Percentiles rank a stretch among this genome's conserved stretches.
Conservation (phyloP, 2,329 filamentous ascomycete species). For the Arachnopeziza araneosa region DNA sequence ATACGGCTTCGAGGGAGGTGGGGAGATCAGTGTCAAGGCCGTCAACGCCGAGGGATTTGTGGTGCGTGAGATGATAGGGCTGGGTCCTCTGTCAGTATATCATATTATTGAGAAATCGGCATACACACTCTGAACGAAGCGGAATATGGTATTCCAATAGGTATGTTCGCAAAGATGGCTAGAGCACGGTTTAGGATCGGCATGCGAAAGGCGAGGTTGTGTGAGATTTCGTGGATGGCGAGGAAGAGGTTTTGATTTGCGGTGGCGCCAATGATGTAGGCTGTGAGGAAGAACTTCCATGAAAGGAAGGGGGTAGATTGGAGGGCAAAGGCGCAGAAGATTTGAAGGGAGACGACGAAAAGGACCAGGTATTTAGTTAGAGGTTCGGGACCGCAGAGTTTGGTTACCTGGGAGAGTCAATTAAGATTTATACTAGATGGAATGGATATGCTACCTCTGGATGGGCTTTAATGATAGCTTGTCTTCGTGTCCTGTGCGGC, state of each 20-base stretch:
- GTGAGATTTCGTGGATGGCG: constrained; percentile 97
- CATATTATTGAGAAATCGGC: neutral
- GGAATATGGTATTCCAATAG: constrained; percentile 93
- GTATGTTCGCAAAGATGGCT: constrained; percentile 90
- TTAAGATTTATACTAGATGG: neutral
- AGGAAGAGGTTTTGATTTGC: constrained; percentile 98
- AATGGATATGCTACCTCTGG: constrained; percentile 61
- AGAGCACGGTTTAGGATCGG: constrained; percentile 75
- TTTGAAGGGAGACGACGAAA: constrained; percentile 75
- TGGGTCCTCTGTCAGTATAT: constrained; percentile 34
- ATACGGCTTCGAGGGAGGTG: constrained; percentile 81
- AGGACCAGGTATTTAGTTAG: constrained; percentile 91
- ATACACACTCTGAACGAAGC: constrained; percentile 78
- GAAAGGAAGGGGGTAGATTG: constrained; percentile 74
- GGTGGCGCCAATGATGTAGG: constrained; percentile 88
- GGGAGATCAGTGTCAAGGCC: constrained; percentile 95
- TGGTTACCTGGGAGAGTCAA: constrained; percentile 63
- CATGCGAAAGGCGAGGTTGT: constrained; percentile 89
- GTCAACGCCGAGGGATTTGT: constrained; percentile 96
- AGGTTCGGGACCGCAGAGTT: constrained; percentile 93
- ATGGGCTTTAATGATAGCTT: constrained; percentile 96
- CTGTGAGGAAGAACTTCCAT: constrained; percentile 77
- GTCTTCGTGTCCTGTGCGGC: constrained; percentile 82
- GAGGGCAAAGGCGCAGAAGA: constrained; percentile 71
- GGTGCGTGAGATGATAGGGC: constrained; percentile 97